phyloP scores from a whole-genome alignment of 768 basidiomycete species.

The Pleurotus ostreatus region DNA sequence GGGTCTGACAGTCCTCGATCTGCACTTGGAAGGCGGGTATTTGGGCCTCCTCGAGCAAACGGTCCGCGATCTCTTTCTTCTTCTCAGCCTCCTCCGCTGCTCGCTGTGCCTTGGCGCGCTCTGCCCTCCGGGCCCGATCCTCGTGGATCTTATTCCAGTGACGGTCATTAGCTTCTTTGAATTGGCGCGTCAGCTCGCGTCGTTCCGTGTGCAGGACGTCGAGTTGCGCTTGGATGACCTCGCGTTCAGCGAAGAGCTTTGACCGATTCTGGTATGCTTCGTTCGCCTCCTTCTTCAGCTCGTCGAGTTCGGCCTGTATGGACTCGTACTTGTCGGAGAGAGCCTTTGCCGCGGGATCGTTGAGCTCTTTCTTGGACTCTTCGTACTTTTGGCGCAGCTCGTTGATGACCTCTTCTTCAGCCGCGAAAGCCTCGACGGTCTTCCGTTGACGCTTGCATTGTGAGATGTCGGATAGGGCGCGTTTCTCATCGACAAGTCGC shows the following conservation, averaged over 20 bases:
- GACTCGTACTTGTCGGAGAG: constrained; percentile 75
- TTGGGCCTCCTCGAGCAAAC: constrained; percentile 86
- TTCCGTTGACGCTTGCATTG: constrained; percentile 66
- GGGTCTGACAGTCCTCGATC: constrained; percentile 94
- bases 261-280: constrained; percentile 76
- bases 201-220: constrained; percentile 72
- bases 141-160: constrained; percentile 85
- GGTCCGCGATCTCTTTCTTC: constrained; percentile 74
- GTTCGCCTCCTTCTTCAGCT: constrained; percentile 81
- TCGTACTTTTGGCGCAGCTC: constrained; percentile 71
- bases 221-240: constrained; percentile 61
- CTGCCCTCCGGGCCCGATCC: constrained; percentile 81
- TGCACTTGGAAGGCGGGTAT: constrained; percentile 86
- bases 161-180: constrained; percentile 79
- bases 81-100: constrained; percentile 75
- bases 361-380: constrained; percentile 75
- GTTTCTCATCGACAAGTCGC: constrained; percentile 94
- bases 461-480: constrained; percentile 87
- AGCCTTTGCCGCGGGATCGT: constrained; percentile 87
- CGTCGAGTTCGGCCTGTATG: constrained; percentile 82
- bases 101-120: constrained; percentile 69
- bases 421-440: constrained; percentile 76
- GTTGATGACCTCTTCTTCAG: constrained; percentile 78
- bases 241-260: constrained; percentile 87
- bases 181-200: constrained; percentile 65